A percentile compares a stretch with the other conserved stretches of the same genome.
phyloP scores from a whole-genome alignment of 2,329 filamentous ascomycete genomes.

The Cercospora nicotianae region DNA sequence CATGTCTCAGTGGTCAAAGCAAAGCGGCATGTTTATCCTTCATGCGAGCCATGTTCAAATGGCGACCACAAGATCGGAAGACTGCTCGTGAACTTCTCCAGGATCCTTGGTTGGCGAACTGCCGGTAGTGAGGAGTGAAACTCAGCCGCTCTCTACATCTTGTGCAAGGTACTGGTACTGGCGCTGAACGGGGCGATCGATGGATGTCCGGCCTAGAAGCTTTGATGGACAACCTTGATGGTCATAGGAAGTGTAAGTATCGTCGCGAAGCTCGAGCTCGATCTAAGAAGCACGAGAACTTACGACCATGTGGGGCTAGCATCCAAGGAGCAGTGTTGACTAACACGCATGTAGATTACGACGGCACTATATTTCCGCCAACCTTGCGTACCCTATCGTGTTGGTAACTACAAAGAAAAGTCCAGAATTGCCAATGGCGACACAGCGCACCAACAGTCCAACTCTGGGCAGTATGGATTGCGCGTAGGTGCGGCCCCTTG shows the following conservation, averaged over 20 bases:
- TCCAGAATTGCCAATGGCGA: too few relatives aligned
- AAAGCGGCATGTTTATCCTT: not conserved
- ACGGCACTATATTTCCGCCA: too few relatives aligned
- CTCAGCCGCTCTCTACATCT: not conserved
- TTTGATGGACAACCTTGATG: not conserved
- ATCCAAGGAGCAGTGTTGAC: too few relatives aligned
- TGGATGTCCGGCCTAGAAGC: not conserved
- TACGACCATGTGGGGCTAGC: too few relatives aligned
- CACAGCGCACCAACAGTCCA: too few relatives aligned
- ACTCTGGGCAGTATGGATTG: too few relatives aligned
- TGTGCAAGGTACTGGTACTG: not conserved
- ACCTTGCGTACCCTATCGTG: too few relatives aligned
- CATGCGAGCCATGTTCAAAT: not conserved
- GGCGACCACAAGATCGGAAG: not conserved
- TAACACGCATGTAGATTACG: too few relatives aligned
- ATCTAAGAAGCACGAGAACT: too few relatives aligned
- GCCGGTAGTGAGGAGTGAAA: fast-evolving
- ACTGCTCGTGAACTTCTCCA: not conserved
- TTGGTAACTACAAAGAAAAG: too few relatives aligned
- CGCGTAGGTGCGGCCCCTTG: too few relatives aligned
- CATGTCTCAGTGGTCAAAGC: not conserved
- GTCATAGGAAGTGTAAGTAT: not conserved
- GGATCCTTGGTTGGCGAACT: not conserved
- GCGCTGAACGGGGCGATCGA: not conserved
- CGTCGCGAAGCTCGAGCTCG: too few relatives aligned